Base-by-base conservation (phyloP, 768 basidiomycete genomes). In the Suillus fuscotomentosus region DNA sequence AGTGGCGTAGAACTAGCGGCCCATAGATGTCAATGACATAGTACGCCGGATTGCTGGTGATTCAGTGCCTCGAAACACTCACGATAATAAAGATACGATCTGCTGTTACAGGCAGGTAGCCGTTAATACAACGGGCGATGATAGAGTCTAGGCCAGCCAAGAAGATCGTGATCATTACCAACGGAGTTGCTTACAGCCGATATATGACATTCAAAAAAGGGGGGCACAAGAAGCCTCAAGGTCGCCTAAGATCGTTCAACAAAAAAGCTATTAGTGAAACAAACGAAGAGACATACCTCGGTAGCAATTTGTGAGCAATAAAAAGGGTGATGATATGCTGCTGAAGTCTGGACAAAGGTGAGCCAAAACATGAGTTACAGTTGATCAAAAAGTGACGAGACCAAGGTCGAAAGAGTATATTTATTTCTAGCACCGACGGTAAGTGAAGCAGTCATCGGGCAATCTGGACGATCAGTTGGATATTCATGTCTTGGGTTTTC, bases 71-170 rank as follows among this genome's bases (percentile, higher is more conserved):
- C 20, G 39, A 20, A 59, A 59, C 41, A 59, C 39, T 59, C 39
- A 59, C 56, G 39, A 59, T 59, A 59, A 41, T 41, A 17, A 57
- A 57, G 39, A 27, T 41, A 20, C 39, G 24, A 59, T 59, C 38
- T 41, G 14, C 55, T 56, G n/a, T 56, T 41, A 41, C 38, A 24
- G 38, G 3, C 36, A 56, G 38, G 36, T 39, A 15, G 38, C 34
- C 56, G 56, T 3, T 9, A 27, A 57, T 15, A 38, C 56, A 2
- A 27, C 38, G 22, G 24, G 17, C 39, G 10, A 57, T 38, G 1
- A 20, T 5, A 59, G 56, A 41, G 39, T 41, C 56, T 59, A 24
- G 56, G 56, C 56, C 22, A 24, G 8, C 9, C 38, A 57, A 57
- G 14, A n/a, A 24, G 41, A 57, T 24, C 22, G 22, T 14, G 17